Evolutionary conservation across 352 stramenopile genomes (phyloP).

Genomic region (Halophytophthora batemanensis): DNA sequence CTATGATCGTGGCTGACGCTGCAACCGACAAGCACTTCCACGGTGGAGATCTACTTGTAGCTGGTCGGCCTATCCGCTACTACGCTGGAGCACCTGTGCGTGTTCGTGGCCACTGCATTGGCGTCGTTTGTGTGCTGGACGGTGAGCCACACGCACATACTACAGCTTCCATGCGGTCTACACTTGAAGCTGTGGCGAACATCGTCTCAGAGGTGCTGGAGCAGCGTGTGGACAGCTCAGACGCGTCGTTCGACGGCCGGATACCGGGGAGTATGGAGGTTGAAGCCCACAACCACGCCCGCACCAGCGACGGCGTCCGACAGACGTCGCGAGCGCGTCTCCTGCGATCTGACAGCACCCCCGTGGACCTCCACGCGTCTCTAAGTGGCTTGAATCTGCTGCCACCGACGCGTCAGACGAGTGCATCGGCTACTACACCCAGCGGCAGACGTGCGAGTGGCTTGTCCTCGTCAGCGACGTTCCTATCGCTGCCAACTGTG

Average conservation of each 20-base stretch:
- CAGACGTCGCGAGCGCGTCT: constrained; percentile 2
- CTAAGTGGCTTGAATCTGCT: constrained; percentile 27
- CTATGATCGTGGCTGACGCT: constrained; percentile 63
- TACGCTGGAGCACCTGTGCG: constrained; percentile 61
- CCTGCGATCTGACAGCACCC: constrained; percentile 2
- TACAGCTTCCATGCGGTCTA: constrained; percentile 56
- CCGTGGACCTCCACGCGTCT: constrained; percentile 32
- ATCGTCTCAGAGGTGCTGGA: constrained; percentile 84
- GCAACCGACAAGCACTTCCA: constrained; percentile 69
- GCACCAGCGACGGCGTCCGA: too few relatives aligned
- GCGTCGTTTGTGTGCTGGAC: constrained; percentile 67
- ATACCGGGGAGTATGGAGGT: constrained; percentile 12
- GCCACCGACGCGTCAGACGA: constrained; percentile 13
- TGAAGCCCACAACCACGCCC: too few relatives aligned
- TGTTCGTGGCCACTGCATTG: constrained; percentile 58
- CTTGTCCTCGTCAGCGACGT: constrained; percentile 13
- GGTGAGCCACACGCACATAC: constrained; percentile 43
- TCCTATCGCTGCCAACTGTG: constrained; percentile 32
- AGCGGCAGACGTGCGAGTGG: constrained; percentile 6
- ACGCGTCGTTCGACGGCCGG: constrained; percentile 1
- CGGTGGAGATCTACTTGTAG: constrained; percentile 44
- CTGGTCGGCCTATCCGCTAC: constrained; percentile 45
- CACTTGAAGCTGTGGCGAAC: constrained; percentile 68
- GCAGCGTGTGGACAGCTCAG: constrained; percentile 35
- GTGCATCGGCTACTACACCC: constrained; percentile 1